phyloP scores from a whole-genome alignment of 176 grass and related monocot genomes.

The Tillandsia fasciculata region DNA sequence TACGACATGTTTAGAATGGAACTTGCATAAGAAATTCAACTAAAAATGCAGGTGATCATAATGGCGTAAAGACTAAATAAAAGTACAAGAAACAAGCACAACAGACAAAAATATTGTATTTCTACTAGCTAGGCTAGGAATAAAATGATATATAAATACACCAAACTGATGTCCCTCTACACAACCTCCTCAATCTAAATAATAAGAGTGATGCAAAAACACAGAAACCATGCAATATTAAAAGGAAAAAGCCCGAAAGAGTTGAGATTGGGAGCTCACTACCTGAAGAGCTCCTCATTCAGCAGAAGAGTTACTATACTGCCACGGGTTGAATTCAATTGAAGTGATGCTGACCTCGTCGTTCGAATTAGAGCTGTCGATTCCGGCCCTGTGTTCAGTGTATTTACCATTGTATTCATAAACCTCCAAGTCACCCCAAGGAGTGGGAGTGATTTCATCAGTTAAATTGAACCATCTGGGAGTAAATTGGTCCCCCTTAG shows the following conservation, averaged over 20 bases:
- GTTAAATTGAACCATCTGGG: conserved; percentile 81
- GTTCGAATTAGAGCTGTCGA: conserved; percentile 30
- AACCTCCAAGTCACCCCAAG: conserved; percentile 87
- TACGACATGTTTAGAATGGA: too few species aligned
- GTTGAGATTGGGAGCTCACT: not conserved
- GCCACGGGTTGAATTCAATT: conserved; percentile 84
- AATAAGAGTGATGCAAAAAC: not conserved
- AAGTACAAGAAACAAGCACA: not conserved
- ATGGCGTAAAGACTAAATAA: not conserved
- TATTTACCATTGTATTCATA: conserved; percentile 88
- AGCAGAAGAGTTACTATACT: conserved; percentile 40
- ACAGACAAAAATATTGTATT: not conserved
- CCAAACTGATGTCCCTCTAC: not conserved
- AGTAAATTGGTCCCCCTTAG: conserved; percentile 49
- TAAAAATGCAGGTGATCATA: not conserved
- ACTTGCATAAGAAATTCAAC: not conserved
- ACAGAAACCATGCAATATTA: not conserved
- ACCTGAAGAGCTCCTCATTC: conserved; percentile 21
- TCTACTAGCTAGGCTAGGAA: not conserved
- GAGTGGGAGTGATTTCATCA: conserved; percentile 42
- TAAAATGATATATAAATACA: not conserved
- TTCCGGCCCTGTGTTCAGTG: conserved; percentile 40
- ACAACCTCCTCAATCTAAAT: conserved; percentile 2
- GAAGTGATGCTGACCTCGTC: conserved; percentile 32
- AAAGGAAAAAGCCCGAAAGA: not conserved